Evolutionary conservation across 1,139 yeast species (phyloP), one percentile per base, ranked within the genome.

Genomic region (Candida tropicalis): DNA sequence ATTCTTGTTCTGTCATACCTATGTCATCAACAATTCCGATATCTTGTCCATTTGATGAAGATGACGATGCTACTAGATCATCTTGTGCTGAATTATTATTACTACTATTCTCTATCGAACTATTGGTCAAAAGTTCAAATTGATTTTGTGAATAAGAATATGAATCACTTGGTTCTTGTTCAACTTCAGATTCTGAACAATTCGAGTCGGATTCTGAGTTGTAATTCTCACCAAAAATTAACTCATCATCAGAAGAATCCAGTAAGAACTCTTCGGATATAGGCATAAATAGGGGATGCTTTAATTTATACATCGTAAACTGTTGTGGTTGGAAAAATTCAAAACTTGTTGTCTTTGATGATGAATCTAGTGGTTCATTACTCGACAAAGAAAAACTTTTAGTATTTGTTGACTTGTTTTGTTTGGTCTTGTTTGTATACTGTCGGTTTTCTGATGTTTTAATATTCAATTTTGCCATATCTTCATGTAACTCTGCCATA

Each of bases 1-100:
- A 40, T 24, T 42, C 43, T 23, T 39, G 24, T 16, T 42, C 46
- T 16, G 38, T 40, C 18, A 40, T 29, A 5, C 24, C 40, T n/a
- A 26, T 15, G n/a, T n/a, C n/a, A n/a, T n/a, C n/a, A n/a, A n/a
- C n/a, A n/a, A n/a, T n/a, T n/a, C n/a, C n/a, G n/a, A n/a, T n/a
- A 5, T 36, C 33, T n/a, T 22, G 17, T 35, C 16, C 26, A 13
- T 9, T 29, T 6, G 31, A 24, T 13, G 25, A 7, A 9, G 38
- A 23, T n/a, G 35, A 9, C n/a, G 13, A 17, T 15, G 10, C n/a
- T n/a, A n/a, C n/a, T n/a, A 29, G 5, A 29, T 4, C 22, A 29
- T 8, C 33, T 9, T 8, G 17, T 3, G 29, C 31, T 9, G 13
- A 20, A n/a, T 20, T 28, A 16, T 11, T 12, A 7, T 12, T 17